These are phyloP conservation scores for Centella asiatica DNA, from an alignment of 129 eudicot genomes.

Conservation along the genomic window DNA sequence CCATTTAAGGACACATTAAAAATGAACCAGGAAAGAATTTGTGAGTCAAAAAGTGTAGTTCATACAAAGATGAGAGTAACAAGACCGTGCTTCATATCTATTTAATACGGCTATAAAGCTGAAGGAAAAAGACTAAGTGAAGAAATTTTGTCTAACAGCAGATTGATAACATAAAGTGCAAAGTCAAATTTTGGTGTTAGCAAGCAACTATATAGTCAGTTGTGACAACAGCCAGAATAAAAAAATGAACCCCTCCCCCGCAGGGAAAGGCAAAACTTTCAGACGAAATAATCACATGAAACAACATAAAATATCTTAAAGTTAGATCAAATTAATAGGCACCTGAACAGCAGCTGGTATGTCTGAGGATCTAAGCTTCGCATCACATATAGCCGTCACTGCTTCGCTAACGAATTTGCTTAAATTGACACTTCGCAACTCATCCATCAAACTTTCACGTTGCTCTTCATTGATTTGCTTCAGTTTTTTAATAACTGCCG, in stretches of 20 bases:
- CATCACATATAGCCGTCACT: constrained; percentile 90
- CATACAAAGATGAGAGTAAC: neutral
- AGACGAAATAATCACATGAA: neutral
- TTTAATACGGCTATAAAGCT: neutral
- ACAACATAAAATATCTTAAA: neutral
- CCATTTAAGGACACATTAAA: too few relatives aligned
- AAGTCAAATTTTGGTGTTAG: neutral
- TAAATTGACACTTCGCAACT: constrained; percentile 72
- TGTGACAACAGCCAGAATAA: neutral
- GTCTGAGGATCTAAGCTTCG: constrained; percentile 82
- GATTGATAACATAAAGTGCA: neutral
- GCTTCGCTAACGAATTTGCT: constrained; percentile 98
- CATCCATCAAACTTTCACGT: constrained; percentile 90
- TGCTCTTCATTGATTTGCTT: constrained; percentile 94
- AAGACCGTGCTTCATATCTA: neutral
- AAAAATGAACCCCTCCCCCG: neutral
- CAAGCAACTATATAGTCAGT: neutral
- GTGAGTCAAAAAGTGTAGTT: too few relatives aligned
- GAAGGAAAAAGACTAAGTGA: neutral
- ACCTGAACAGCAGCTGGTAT: constrained; percentile 98
- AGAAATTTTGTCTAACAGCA: neutral
- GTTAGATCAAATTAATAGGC: constrained; percentile 7
- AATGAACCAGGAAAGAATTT: too few relatives aligned
- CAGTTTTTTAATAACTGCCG: constrained; percentile 89
- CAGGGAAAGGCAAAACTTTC: neutral